Conservation (phyloP, 2,329 filamentous ascomycete species). For the Chaetomiaceae sp. region DNA sequence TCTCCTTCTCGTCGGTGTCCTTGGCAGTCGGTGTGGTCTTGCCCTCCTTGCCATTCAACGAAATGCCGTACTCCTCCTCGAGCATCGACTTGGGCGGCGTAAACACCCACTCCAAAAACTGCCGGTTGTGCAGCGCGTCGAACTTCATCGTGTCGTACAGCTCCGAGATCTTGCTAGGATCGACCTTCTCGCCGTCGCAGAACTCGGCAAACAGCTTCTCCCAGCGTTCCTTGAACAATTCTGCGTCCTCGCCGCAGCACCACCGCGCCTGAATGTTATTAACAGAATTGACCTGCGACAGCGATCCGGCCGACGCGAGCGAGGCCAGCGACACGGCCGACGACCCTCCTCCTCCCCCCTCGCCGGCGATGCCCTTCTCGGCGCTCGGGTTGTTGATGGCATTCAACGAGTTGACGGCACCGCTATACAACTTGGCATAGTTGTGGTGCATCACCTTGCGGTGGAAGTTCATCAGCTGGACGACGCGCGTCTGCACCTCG, state of each 20-base stretch:
- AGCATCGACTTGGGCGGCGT: conserved; percentile 77
- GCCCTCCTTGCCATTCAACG: conserved; percentile 26
- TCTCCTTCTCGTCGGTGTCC: conserved; percentile 25
- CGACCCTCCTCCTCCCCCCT: conserved; percentile 32
- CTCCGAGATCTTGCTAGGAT: conserved; percentile 97
- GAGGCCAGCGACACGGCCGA: conserved; percentile 36
- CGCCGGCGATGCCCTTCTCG: conserved; percentile 43
- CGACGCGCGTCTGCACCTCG: conserved; percentile 84
- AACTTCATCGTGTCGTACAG: conserved; percentile 99
- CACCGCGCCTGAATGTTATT: conserved; percentile 80
- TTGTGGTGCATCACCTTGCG: conserved; percentile 93
- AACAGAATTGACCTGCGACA: conserved; percentile 59
- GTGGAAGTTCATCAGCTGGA: conserved; percentile 97
- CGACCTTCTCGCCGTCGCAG: conserved; percentile 93
- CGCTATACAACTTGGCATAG: conserved; percentile 71
- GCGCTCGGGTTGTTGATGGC: conserved; percentile 49
- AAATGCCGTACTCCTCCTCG: conserved; percentile 59
- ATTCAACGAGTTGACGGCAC: conserved; percentile 59
- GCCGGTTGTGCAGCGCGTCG: conserved; percentile 91
- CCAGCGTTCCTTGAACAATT: conserved; percentile 94
- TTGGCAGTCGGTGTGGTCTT: conserved; percentile 30
- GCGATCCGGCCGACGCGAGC: conserved; percentile 34
- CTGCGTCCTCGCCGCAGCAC: conserved; percentile 94
- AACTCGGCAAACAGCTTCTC: conserved; percentile 98
- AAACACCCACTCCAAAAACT: conserved; percentile 96